phyloP scores from a whole-genome alignment of 768 basidiomycete species.

The Roridomyces roridus region DNA sequence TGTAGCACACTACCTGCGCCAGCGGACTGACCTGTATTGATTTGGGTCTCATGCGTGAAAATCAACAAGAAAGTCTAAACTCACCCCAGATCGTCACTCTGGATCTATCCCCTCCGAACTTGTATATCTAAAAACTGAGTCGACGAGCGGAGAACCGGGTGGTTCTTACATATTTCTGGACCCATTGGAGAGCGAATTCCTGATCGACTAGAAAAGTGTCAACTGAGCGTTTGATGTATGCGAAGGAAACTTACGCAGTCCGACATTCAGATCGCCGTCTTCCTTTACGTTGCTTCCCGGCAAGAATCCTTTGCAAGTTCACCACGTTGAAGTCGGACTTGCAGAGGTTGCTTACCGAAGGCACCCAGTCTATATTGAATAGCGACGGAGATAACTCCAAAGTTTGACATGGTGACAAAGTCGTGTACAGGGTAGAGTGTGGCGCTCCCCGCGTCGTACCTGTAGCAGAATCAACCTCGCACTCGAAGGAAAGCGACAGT shows the following conservation, averaged over 20 bases:
- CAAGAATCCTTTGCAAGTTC: slow-evolving; percentile 31
- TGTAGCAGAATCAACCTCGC: too few relatives aligned
- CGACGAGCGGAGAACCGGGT: too few relatives aligned
- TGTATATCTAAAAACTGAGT: slow-evolving; percentile 32
- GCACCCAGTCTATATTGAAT: slow-evolving; percentile 43
- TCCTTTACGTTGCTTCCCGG: slow-evolving; percentile 35
- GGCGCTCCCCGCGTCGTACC: too few relatives aligned
- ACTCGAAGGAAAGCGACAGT: too few relatives aligned
- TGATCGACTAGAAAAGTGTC: slow-evolving; percentile 38
- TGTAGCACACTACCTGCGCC: slow-evolving; percentile 40
- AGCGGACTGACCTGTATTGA: slow-evolving; percentile 5
- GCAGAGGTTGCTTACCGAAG: slow-evolving; percentile 30
- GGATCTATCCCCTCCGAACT: slow-evolving; percentile 38
- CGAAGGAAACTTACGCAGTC: slow-evolving; percentile 33
- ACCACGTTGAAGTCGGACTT: neutral
- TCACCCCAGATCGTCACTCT: slow-evolving; percentile 44
- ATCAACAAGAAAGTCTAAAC: slow-evolving; percentile 31
- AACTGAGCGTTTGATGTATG: neutral
- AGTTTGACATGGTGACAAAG: slow-evolving; percentile 30
- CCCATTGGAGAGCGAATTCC: slow-evolving; percentile 40
- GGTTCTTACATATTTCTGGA: slow-evolving; percentile 37
- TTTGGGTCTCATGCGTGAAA: neutral
- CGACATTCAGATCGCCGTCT: slow-evolving; percentile 39
- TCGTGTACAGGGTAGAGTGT: slow-evolving; percentile 5
- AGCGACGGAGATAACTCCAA: slow-evolving; percentile 31